phyloP scores from a whole-genome alignment of 108 stramenopile species.

The Craspedostauros australis region DNA sequence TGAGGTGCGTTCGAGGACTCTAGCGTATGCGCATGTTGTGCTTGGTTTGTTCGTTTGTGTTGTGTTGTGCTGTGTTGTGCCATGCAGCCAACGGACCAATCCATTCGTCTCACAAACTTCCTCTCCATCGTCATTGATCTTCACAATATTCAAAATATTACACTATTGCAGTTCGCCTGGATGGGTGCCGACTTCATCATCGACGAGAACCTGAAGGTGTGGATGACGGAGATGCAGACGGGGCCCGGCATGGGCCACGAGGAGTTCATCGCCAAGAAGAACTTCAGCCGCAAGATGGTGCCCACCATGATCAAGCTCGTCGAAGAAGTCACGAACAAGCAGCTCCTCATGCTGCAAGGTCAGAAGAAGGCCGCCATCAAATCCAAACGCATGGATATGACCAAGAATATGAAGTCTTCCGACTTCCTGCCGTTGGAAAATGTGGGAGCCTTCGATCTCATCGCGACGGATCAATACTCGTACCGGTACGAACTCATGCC shows the following conservation, averaged over 20 bases:
- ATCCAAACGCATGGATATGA: no score
- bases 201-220: conserved; percentile 17
- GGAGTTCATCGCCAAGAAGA: background rate
- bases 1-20: no score
- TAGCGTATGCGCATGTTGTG: no score
- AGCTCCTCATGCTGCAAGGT: background rate
- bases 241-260: background rate
- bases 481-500: no score
- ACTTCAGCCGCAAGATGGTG: conserved; percentile 2
- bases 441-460: background rate
- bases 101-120: no score
- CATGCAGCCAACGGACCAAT: no score
- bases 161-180: no score
- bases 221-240: conserved; percentile 8
- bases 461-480: background rate
- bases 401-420: background rate
- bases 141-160: conserved; percentile 1
- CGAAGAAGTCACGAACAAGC: conserved; percentile 1
- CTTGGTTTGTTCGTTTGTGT: no score
- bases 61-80: no score
- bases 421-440: background rate
- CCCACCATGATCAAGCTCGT: conserved; percentile 1
- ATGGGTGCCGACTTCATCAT: conserved; percentile 18
- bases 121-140: no score
- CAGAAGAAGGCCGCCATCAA: background rate